A percentile compares a stretch with the other conserved stretches of the same genome.
Evolutionary conservation across 306 rosid species (phyloP).

Genomic region (Heteromeles arbutifolia): DNA sequence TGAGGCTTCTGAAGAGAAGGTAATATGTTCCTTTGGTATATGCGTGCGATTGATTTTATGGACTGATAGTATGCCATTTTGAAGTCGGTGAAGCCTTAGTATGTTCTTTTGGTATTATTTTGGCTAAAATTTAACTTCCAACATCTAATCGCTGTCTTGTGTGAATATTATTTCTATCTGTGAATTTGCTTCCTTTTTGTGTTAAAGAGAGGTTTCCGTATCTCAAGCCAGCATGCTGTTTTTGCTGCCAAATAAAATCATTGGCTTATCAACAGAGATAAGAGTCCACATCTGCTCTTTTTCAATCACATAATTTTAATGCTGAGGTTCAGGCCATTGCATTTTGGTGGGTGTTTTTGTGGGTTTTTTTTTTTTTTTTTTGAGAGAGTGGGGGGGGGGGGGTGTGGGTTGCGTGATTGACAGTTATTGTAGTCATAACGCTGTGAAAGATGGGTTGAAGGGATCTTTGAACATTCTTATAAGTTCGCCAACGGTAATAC

Average conservation of each 20-base stretch:
- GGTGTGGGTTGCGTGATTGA: too few relatives aligned
- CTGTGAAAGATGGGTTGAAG: background rate
- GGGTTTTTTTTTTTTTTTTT: too few relatives aligned
- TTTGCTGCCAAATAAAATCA: background rate
- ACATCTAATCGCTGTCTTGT: background rate
- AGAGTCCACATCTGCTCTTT: background rate
- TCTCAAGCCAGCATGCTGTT: background rate
- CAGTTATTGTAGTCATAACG: background rate
- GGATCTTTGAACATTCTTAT: too few relatives aligned
- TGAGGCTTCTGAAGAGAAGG: slow-evolving; percentile 46
- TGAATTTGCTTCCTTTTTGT: background rate
- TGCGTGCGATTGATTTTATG: background rate
- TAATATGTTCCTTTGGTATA: slow-evolving; percentile 1
- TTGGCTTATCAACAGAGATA: background rate
- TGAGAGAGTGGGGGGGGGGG: too few relatives aligned
- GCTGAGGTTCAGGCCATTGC: background rate
- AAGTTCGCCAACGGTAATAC: too few relatives aligned
- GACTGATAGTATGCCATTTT: background rate
- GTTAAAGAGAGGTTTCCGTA: background rate
- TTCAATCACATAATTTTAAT: background rate
- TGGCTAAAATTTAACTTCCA: background rate
- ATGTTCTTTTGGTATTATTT: background rate
- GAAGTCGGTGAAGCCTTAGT: background rate
- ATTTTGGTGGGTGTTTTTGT: too few relatives aligned
- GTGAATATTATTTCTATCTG: background rate